Base-by-base conservation (phyloP, 495 filamentous ascomycete species). In the Opeltia flavorubescens region DNA sequence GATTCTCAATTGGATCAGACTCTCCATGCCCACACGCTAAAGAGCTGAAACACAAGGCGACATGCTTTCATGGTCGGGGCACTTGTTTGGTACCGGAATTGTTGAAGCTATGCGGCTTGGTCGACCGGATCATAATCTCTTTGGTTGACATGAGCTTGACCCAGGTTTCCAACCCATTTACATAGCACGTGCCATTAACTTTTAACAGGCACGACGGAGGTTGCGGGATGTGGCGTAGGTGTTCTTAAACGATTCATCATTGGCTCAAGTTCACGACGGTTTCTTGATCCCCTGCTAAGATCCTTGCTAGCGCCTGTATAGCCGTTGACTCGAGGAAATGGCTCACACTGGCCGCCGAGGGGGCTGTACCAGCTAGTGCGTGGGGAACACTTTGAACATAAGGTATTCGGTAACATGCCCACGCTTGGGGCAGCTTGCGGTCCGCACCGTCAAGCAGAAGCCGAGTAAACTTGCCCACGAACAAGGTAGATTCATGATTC, bases 251-350 rank as follows among this genome's bases (percentile, higher is more conserved):
- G n/a, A n/a, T 31, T 31, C 29, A 6, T 13, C 29, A 13, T 6
- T 31, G 29, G 6, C 29, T 31, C 6, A 31, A 31, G 29, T 13
- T 31, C 29, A 13, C 6, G 29, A 31, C n/a, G n/a, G n/a, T n/a
- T n/a, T n/a, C n/a, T n/a, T n/a, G n/a, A n/a, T n/a, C n/a, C 35
- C 20, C 38, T n/a, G n/a, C n/a, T n/a, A 25, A 9, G 5, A 41
- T 41, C 38, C 38, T 41, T 41, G 38, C 38, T 41, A 41, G 38
- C 9, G 18, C 18, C 15, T 41, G 38, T 41, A 41, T 25, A 41
- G 21, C 38, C 38, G 38, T 41, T 41, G 38, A 41, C 11, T 5
- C 25, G 38, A 41, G 18, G 25, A 18, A 23, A 23, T 8, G 20
- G 3, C 25, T 9, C 38, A 41, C 15, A 9, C 21, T 3, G 4